Base-by-base conservation (phyloP, 2,329 filamentous ascomycete genomes). In the Microdochium paspali region DNA sequence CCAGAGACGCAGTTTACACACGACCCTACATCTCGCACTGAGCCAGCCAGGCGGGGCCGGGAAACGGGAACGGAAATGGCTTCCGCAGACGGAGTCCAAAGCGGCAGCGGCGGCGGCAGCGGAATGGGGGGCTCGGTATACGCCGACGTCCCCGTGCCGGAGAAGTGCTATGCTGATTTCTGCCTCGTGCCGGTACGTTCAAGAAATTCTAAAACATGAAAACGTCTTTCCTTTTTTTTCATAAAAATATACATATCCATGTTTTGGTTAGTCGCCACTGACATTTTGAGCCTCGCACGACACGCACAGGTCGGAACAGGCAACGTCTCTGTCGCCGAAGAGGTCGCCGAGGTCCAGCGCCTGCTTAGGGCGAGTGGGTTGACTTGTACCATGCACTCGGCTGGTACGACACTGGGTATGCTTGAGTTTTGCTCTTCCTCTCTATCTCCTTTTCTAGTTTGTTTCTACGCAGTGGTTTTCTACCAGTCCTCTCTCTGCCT, bases 401-500 rank as follows among this genome's bases (percentile, higher is more conserved):
- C 90, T 2, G 93, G 91, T 12, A 96, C 91, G 0, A 97, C 91
- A 0, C 79, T 97, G 47, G 90, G 89, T 93, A 71, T 49, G 82
- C 28, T 24, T 46, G 24, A 44, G 32, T 32, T 21, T 24, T 43
- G 2, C 23, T 26, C 10, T 21, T 39, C n/a, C n/a, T n/a, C n/a
- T n/a, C n/a, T n/a, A n/a, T n/a, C n/a, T n/a, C n/a, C n/a, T n/a
- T n/a, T n/a, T n/a, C n/a, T n/a, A n/a, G n/a, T n/a, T n/a, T n/a
- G n/a, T n/a, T n/a, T n/a, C n/a, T 44, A 32, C 24, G 6, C 24
- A 44, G 44, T 39, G 21, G 40, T 42, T 5, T 42, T 44, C 21
- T 18, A 30, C 28, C 21, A 46, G 30, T 7, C 12, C 42, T 44
- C 18, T 47, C 45, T 49, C 23, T 46, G 44, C 23, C n/a, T n/a